phyloP scores from a whole-genome alignment of 148 eudicot species.

The Gaultheria prostrata region DNA sequence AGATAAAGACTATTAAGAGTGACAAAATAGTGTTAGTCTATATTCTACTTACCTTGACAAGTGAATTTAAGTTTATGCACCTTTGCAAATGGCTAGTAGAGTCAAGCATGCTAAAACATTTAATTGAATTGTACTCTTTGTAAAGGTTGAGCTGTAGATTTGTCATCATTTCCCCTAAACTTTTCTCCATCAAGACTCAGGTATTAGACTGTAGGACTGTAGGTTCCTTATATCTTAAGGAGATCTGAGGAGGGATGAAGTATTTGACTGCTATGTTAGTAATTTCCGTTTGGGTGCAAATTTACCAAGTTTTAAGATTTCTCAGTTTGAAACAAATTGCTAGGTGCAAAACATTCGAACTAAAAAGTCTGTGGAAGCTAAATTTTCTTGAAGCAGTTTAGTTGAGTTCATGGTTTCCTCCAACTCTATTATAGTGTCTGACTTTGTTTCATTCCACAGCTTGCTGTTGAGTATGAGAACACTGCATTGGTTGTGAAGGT shows the following conservation, averaged over 20 bases:
- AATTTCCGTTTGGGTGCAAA: not conserved
- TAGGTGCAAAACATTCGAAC: not conserved
- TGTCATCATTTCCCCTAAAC: not conserved
- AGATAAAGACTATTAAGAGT: too few species aligned
- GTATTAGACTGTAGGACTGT: not conserved
- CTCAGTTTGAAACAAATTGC: not conserved
- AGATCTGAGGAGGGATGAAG: not conserved
- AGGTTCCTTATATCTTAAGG: not conserved
- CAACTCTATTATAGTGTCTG: conserved; percentile 5
- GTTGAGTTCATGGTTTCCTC: conserved; percentile 12
- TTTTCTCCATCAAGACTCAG: not conserved
- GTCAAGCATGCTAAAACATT: not conserved
- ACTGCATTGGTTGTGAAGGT: conserved; percentile 81
- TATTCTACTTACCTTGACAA: not conserved
- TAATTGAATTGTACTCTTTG: not conserved
- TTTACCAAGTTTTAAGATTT: not conserved
- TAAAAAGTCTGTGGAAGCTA: not conserved
- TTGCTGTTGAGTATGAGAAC: conserved; percentile 88
- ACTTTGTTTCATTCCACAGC: conserved; percentile 42
- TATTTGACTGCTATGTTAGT: not conserved
- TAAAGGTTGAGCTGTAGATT: not conserved
- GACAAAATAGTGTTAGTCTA: not conserved
- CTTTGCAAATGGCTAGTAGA: not conserved
- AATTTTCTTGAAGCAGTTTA: not conserved
- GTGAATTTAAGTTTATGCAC: not conserved